Percentiles rank a stretch among this genome's conserved stretches.
Conservation (phyloP, 2,329 filamentous ascomycete species). For the Trichoderma gracile region DNA sequence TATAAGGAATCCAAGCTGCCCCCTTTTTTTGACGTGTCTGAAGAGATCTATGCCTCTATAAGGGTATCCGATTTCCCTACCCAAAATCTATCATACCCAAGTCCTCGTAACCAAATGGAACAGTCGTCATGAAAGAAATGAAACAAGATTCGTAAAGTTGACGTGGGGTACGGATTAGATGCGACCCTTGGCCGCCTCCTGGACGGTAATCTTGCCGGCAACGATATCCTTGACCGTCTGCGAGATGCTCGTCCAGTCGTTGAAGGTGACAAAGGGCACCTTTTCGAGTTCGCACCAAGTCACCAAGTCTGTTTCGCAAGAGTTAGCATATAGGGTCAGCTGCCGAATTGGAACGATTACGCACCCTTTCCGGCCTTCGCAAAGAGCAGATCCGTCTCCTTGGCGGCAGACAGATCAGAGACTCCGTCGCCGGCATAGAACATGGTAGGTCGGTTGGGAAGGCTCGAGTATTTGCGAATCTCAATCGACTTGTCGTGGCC, state of each 20-base stretch:
- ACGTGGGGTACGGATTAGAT: conserved; percentile 30
- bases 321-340: too few species aligned
- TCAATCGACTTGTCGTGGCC: conserved; percentile 97
- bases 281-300: conserved; percentile 81
- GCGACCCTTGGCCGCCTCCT: conserved; percentile 64
- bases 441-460: conserved; percentile 76
- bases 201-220: conserved; percentile 68
- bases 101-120: neutral
- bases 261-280: conserved; percentile 84
- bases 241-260: conserved; percentile 79
- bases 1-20: conserved; percentile 8
- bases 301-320: conserved; percentile 66
- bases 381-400: conserved; percentile 90
- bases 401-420: conserved; percentile 86
- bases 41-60: conserved; percentile 17
- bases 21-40: neutral
- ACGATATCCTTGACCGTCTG: conserved; percentile 74
- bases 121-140: too few species aligned
- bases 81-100: neutral
- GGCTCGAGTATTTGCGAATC: conserved; percentile 79
- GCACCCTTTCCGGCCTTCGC: conserved; percentile 85
- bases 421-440: conserved; percentile 97
- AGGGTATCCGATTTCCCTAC: neutral
- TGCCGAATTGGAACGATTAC: conserved; percentile 27
- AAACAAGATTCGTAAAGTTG: neutral